Evolutionary conservation across 495 filamentous ascomycete genomes (phyloP), one percentile per base, ranked within the genome.

Genomic region (Melanomma pulvis-pyrius): DNA sequence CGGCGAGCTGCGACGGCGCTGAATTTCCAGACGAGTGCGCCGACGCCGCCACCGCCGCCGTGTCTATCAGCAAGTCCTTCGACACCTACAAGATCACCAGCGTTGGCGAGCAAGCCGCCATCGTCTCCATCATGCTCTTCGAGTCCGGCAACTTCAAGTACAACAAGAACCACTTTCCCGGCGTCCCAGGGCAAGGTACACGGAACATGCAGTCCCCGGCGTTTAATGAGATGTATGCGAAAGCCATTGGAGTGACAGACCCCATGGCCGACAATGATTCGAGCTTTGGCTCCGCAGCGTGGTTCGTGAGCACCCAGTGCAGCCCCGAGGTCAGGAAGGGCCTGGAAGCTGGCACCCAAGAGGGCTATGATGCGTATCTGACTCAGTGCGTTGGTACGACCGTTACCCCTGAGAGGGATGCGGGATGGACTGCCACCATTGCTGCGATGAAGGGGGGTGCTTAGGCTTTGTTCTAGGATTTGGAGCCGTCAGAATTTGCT

Each of bases 301-400:
- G 92, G 92, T 94, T 89, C 71, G 65, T 91, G 44, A 84, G 74
- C 5, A 88, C 81, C 1, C 81, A 91, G 74, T 96, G 92, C 76
- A 55, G 63, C 0, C 19, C 60, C 4, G 74, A 70, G 7, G 79
- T 87, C 39, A 73, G 81, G 47, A 19, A 51, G 3, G 76, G 71
- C 21, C 78, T 93, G 69, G 76, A 79, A 67, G 57, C 63, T 12
- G 85, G 82, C 1, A 77, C 72, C 22, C 79, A 87, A 73, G 79
- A 63, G 0, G 90, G 86, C 0, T 93, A 83, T 78, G 29, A 71
- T 34, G 74, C 71, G 5, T 96, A 91, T 81, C 80, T 92, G 74
- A 72, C 44, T 5, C 63, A 68, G 7, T 94, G 91, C 74, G 82
- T 94, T 56, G 82, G 82, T 0, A 86, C 87, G 30, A 74, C 73